Base-by-base conservation (phyloP, 2,329 filamentous ascomycete genomes). In the Chaetomium sp. region DNA sequence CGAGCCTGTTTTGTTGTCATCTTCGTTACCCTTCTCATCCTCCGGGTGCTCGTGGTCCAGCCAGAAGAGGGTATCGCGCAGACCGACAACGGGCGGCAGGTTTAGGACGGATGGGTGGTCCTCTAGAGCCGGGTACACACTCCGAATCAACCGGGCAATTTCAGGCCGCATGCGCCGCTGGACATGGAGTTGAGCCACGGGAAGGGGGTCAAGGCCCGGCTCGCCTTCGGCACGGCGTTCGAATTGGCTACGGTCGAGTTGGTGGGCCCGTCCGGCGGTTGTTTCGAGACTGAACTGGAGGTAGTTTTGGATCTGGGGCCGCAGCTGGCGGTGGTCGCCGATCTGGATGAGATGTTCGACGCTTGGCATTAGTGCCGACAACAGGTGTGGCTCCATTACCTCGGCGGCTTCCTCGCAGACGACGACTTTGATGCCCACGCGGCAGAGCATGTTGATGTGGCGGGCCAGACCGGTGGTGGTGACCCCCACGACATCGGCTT, bases 341-440 rank as follows among this genome's bases (percentile, higher is more conserved):
- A 87, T 86, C 11, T 82, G 74, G 36, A 87, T 82, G n/a, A 74
- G 70, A 56, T 88, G 84, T 64, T 87, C 76, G 0, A 85, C 65
- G 1, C 51, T 51, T 0, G 83, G 82, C 0, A 85, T 69, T 4
- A 88, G 66, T 0, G 84, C 76, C 0, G 81, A 80, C 1, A 88
- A 65, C 2, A 80, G 70, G 56, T 88, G 84, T 0, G 80, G 74
- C 65, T 89, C 86, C 36, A 88, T 71, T 0, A 88, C 80, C 59
- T 89, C 85, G 0, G 79, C 85, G 1, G 85, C 85, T 63, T 89
- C 85, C 65, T 89, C 85, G 37, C 81, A 86, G 1, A 88, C 65
- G 12, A 88, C 66, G 0, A 86, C 76, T 57, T 85, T 85, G 36
- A 72, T 70, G 6, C 69, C 64, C 1, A 85, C 57, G 6, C 73